Base-by-base conservation (phyloP, 495 filamentous ascomycete species). In the Articulospora tetracladia region DNA sequence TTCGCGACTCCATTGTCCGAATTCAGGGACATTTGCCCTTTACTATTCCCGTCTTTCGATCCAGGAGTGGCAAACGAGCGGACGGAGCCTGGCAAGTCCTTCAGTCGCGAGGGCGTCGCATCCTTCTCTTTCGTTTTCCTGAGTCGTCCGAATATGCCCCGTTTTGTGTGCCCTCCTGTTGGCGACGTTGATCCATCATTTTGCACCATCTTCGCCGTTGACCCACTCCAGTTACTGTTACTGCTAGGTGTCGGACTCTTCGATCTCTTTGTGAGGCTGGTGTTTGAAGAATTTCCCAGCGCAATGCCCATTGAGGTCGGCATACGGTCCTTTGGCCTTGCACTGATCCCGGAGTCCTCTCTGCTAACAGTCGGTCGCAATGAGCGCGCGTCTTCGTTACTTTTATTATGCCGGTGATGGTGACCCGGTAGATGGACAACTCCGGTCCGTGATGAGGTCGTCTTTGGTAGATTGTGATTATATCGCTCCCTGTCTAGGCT, bases 371-470 rank as follows among this genome's bases (percentile, higher is more conserved):
- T 74, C 4, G 91, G 89, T 48, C 87, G 79, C 44, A 82, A 67
- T 56, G 78, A 63, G 70, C 85, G 74, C 66, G 81, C 47, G 73
- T 93, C 90, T 60, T 95, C 91, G 72, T 86, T 91, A 70, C 83
- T 86, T 68, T 77, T 81, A 66, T 84, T 84, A 64, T 95, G 92
- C 41, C 89, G 86, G 66, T 91, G 89, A 79, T 84, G 76, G 22
- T 68, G 65, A 1, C 65, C 65, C 13, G 65, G 65, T 12, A 68
- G 59, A 34, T 68, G 62, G 1, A 62, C 59, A 46, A 49, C 34
- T 44, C 74, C 68, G 56, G 80, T 77, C 71, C 78, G 76, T 63
- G 77, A 67, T 66, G 82, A 74, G 41, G 76, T 78, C 0, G 77
- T 78, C 60, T 81, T 81, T 0, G 79, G 74, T 13, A 68, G 76